Evolutionary conservation across 345 rosid species (phyloP).

Genomic region (Populus pruinosa): DNA sequence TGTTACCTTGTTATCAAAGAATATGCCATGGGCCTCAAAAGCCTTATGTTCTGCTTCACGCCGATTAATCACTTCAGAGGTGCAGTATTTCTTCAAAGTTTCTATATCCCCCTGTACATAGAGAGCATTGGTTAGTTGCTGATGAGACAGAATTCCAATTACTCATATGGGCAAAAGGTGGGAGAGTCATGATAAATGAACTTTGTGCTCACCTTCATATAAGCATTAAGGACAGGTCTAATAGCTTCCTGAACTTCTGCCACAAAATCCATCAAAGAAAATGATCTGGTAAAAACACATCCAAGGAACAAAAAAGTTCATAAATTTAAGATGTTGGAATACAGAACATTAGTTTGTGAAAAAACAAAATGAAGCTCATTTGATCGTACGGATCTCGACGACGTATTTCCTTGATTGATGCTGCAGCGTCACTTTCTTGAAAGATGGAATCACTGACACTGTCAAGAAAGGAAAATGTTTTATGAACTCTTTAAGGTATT

Average conservation of each 20-base stretch:
- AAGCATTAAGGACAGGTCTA: constrained; percentile 77
- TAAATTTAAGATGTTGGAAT: constrained; percentile 7
- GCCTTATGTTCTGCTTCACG: constrained; percentile 75
- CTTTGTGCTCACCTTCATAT: constrained; percentile 54
- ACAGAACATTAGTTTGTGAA: background rate
- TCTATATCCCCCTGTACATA: constrained; percentile 62
- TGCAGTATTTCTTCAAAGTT: constrained; percentile 74
- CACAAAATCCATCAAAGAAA: constrained; percentile 85
- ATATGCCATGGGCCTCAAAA: constrained; percentile 56
- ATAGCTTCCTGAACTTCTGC: constrained; percentile 85
- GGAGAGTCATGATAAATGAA: background rate
- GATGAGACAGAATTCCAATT: background rate
- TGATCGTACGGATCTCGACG: constrained; percentile 82
- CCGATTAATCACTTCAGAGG: constrained; percentile 69
- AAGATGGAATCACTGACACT: constrained; percentile 76
- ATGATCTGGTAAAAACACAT: constrained; percentile 50
- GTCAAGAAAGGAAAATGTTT: constrained; percentile 31
- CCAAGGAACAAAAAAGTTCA: background rate
- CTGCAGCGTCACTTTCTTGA: constrained; percentile 86
- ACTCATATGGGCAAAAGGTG: background rate
- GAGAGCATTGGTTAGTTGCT: constrained; percentile 6
- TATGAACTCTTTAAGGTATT: background rate
- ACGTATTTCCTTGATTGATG: constrained; percentile 78
- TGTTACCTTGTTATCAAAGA: constrained; percentile 80
- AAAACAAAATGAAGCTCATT: constrained; percentile 2